Evolutionary conservation across 371 early-diverging fungal species (phyloP).

Genomic region (Mucor sp.): DNA sequence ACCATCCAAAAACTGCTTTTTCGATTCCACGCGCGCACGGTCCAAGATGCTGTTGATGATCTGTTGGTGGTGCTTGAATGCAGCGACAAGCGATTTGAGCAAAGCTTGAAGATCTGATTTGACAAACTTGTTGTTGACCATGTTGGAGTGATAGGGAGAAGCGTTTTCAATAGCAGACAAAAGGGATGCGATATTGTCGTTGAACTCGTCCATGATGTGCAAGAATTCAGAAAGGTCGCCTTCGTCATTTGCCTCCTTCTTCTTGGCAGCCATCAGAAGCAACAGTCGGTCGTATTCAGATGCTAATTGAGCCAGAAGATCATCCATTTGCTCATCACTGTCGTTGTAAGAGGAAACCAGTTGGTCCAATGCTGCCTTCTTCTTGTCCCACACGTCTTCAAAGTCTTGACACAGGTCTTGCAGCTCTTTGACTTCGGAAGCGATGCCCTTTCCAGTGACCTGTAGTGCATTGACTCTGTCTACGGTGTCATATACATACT

Average conservation of each 20-base stretch:
- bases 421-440: slow-evolving; percentile 23
- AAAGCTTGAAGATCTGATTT: slow-evolving; percentile 54
- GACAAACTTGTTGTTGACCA: slow-evolving; percentile 40
- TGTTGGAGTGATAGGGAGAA: slow-evolving; percentile 39
- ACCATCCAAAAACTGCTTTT: slow-evolving; percentile 25
- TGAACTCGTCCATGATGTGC: slow-evolving; percentile 34
- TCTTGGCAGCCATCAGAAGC: slow-evolving; percentile 28
- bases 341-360: not conserved
- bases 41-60: slow-evolving; percentile 36
- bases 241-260: slow-evolving; percentile 31
- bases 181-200: slow-evolving; percentile 34
- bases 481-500: slow-evolving; percentile 28
- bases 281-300: slow-evolving; percentile 19
- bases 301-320: slow-evolving; percentile 22
- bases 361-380: slow-evolving; percentile 23
- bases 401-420: slow-evolving; percentile 33
- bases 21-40: slow-evolving; percentile 31
- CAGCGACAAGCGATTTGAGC: slow-evolving; percentile 43
- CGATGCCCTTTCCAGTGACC: slow-evolving; percentile 17
- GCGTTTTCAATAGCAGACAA: slow-evolving; percentile 40
- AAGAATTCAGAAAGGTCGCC: slow-evolving; percentile 35
- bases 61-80: slow-evolving; percentile 50
- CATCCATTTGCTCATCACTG: slow-evolving; percentile 17
- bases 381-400: slow-evolving; percentile 10
- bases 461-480: slow-evolving; percentile 36